Base-by-base conservation (phyloP, 2,329 filamentous ascomycete species). In the Penicillium psychrosexuale region DNA sequence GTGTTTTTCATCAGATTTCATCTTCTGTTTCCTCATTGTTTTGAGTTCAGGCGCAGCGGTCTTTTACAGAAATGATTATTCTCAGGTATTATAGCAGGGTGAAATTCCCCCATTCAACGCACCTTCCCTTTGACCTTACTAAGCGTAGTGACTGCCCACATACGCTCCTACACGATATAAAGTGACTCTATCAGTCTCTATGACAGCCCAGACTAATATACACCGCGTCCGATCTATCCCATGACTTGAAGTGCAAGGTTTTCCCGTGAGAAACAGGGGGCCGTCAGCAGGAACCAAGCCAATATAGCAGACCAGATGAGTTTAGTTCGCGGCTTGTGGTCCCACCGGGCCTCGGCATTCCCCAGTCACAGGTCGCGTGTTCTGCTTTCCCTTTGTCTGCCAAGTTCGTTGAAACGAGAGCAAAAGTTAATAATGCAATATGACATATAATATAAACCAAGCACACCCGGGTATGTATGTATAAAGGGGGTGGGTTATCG, bases 281-380 rank as follows among this genome's bases (percentile, higher is more conserved):
- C 1, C 34, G 24, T 22, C 9, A n/a, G 13, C 13, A 17, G 36
- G 40, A 19, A 34, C 13, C 9, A 7, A 33, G 17, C 17, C 37
- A 45, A 46, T 38, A 46, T 52, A 33, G 13, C 31, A 37, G 38
- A 38, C 39, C 22, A 28, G 44, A 40, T 27, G 15, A 30, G 30
- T 38, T 50, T 28, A 38, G 33, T 44, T 36, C 33, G 44, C 33
- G 46, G 46, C 47, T 44, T 44, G 17, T 12, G 38, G 48, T 19
- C 15, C 31, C 31, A 27, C 24, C 51, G 38, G 45, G 39, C 33
- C 46, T 54, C 52, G 47, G 52, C 40, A 27, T 45, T 34, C 22
- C 46, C 51, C 34, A 12, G 33, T 43, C 11, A n/a, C 15, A 43
- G 31, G 22, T 33, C 28, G 51, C 39, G 47, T 54, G 51, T 39